Evolutionary conservation across 352 stramenopile genomes (phyloP).

Genomic region (Globisporangium cylindrosporum): DNA sequence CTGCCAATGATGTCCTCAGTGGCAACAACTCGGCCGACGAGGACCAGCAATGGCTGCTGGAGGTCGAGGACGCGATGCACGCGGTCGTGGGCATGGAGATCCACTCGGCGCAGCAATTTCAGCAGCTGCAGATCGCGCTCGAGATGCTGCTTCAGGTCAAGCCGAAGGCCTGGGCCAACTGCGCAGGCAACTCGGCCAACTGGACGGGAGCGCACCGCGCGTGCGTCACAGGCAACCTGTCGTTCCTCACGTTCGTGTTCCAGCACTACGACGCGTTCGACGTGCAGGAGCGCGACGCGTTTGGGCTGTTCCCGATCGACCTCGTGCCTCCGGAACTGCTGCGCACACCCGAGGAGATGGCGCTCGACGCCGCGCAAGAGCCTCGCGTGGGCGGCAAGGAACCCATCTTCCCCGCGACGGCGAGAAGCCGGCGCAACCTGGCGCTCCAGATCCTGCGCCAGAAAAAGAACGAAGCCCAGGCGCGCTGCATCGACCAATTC

Average conservation of each 20-base stretch:
- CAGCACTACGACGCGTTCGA: constrained; percentile 34
- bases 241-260: constrained; percentile 53
- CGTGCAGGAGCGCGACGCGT: constrained; percentile 40
- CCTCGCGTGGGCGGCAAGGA: constrained; percentile 1
- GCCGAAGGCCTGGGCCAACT: constrained; percentile 26
- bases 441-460: constrained; percentile 34
- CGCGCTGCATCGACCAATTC: constrained; percentile 17
- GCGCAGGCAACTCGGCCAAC: constrained; percentile 27
- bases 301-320: constrained; percentile 51
- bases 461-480: constrained; percentile 31
- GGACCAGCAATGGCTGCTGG: constrained; percentile 20
- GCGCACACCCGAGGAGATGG: constrained; percentile 25
- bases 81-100: constrained; percentile 56
- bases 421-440: constrained; percentile 26
- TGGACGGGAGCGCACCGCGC: constrained; percentile 58
- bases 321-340: constrained; percentile 52
- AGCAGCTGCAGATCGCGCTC: constrained; percentile 61
- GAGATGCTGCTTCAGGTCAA: constrained; percentile 47
- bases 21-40: not conserved
- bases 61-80: constrained; percentile 57
- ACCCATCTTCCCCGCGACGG: constrained; percentile 17
- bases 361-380: constrained; percentile 12
- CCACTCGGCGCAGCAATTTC: constrained; percentile 49
- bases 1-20: constrained; percentile 12
- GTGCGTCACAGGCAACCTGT: constrained; percentile 56